These are phyloP conservation scores for Apiospora pterosperma DNA, from an alignment of 2,329 filamentous ascomycete genomes.

Conservation along the genomic window DNA sequence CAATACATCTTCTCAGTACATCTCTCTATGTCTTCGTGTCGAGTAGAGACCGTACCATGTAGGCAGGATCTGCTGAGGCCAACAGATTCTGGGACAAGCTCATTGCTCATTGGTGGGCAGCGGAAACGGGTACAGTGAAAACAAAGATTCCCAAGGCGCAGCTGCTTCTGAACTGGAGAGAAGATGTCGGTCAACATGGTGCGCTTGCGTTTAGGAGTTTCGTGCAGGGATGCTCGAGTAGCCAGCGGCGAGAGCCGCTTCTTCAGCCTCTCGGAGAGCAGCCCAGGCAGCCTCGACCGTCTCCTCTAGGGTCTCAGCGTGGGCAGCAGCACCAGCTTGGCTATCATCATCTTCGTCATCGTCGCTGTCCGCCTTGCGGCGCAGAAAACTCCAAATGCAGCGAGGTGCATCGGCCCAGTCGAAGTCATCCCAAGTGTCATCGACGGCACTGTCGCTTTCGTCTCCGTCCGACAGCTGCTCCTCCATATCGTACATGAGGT, in stretches of 20 bases:
- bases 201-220: not conserved
- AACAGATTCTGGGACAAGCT: not conserved
- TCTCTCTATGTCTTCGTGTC: not conserved
- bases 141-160: not conserved
- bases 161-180: not conserved
- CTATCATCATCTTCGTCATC: not conserved
- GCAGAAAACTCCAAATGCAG: not conserved
- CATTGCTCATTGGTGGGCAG: too few species aligned
- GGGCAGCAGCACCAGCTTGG: not conserved
- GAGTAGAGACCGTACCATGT: not conserved
- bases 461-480: not conserved
- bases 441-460: not conserved
- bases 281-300: not conserved
- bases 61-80: not conserved
- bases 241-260: not conserved
- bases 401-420: not conserved
- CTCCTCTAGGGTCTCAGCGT: not conserved
- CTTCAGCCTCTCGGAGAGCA: not conserved
- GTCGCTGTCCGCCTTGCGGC: not conserved
- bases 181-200: not conserved
- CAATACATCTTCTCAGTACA: not conserved
- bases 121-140: not conserved
- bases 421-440: not conserved
- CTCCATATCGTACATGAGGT: not conserved
- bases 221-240: not conserved